phyloP scores from a whole-genome alignment of 495 filamentous ascomycete genomes.

The Cenococcum geophilum region DNA sequence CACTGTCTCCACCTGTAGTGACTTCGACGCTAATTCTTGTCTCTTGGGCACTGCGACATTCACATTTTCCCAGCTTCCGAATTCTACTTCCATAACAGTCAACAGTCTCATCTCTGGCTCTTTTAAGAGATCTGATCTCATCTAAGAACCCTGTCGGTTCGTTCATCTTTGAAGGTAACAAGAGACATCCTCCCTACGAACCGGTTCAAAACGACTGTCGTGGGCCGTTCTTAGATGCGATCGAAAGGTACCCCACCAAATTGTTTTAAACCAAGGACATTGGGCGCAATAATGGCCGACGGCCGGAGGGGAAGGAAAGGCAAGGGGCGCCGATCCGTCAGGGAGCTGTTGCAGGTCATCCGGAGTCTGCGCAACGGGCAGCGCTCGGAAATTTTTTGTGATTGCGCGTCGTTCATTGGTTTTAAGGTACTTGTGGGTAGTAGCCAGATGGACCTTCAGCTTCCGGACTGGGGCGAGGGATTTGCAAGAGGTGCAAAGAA shows the following conservation, averaged over 20 bases:
- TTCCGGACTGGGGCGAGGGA: neutral
- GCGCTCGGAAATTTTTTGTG: neutral
- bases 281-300: neutral
- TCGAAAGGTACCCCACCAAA: neutral
- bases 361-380: neutral
- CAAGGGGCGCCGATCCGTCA: neutral
- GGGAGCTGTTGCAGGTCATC: neutral
- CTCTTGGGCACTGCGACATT: too few relatives aligned
- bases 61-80: too few relatives aligned
- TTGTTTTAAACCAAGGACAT: neutral
- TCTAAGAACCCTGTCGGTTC: neutral
- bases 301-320: neutral
- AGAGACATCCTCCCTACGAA: neutral
- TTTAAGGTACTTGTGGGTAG: neutral
- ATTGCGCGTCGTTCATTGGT: neutral
- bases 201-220: neutral
- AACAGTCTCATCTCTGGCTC: too few relatives aligned
- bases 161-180: neutral
- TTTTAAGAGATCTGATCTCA: too few relatives aligned
- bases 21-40: too few relatives aligned
- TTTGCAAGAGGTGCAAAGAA: neutral
- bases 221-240: neutral
- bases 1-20: too few relatives aligned
- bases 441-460: neutral
- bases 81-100: too few relatives aligned